Evolutionary conservation across 306 rosid genomes (phyloP).

Genomic region (Begonia fuchsioides): DNA sequence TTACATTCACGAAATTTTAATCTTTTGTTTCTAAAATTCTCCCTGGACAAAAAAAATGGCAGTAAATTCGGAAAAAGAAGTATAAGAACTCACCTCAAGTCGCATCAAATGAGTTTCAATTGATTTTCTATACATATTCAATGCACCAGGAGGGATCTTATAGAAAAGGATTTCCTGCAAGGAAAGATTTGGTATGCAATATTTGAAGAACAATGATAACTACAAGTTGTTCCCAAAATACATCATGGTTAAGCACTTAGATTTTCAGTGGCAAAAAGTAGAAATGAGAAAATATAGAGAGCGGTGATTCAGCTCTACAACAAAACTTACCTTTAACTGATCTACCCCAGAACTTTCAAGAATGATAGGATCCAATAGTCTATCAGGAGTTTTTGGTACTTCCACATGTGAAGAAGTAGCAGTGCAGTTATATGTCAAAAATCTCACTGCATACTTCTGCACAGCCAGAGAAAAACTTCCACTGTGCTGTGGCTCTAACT

Average conservation of each 20-base stretch:
- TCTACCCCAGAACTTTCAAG: constrained; percentile 69
- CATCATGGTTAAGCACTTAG: neutral
- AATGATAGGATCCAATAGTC: constrained; percentile 49
- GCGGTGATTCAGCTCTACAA: neutral
- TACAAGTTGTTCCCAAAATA: neutral
- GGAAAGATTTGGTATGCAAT: constrained; percentile 11
- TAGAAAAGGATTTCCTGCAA: constrained; percentile 85
- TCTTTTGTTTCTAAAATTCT: neutral
- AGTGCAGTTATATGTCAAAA: constrained; percentile 45
- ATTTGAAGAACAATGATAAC: neutral
- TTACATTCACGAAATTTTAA: no score
- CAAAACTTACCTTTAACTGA: constrained; percentile 66
- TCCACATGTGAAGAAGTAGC: constrained; percentile 38
- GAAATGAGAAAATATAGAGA: neutral
- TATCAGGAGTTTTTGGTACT: constrained; percentile 76
- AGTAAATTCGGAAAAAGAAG: neutral
- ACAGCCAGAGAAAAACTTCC: constrained; percentile 22
- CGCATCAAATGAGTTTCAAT: constrained; percentile 62
- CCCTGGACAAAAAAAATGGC: neutral
- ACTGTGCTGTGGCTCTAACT: constrained; percentile 26
- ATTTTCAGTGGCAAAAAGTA: neutral
- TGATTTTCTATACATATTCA: constrained; percentile 72
- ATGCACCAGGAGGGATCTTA: constrained; percentile 56
- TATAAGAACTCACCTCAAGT: constrained; percentile 39
- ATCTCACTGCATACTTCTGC: constrained; percentile 64